These are phyloP conservation scores for Parmales sp. DNA, from an alignment of 108 stramenopile genomes.

Conservation along the genomic window DNA sequence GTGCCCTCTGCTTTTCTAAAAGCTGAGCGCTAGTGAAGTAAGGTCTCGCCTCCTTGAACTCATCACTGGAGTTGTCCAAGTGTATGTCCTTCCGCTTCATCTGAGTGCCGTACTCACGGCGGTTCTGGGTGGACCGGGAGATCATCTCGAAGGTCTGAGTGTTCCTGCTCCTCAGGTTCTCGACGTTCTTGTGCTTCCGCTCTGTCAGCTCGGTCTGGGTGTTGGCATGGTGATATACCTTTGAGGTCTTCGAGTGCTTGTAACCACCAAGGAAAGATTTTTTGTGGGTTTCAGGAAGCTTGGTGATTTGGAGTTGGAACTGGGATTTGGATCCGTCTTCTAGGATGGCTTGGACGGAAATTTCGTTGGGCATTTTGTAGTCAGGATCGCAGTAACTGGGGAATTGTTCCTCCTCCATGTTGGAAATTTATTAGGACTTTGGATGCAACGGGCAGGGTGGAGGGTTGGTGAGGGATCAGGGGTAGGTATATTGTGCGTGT, in stretches of 20 bases:
- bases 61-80: slow-evolving; percentile 25
- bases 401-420: no score
- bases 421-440: no score
- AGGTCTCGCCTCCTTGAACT: slow-evolving; percentile 8
- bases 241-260: slow-evolving; percentile 33
- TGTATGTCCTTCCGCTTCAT: slow-evolving; percentile 35
- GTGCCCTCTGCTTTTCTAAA: slow-evolving; percentile 20
- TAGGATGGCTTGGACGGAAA: neutral
- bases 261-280: slow-evolving; percentile 49
- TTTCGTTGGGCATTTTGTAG: slow-evolving; percentile 3
- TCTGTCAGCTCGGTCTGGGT: slow-evolving; percentile 27
- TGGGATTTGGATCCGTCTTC: neutral
- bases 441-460: no score
- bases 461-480: no score
- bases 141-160: slow-evolving; percentile 35
- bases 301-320: neutral
- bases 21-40: slow-evolving; percentile 44
- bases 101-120: slow-evolving; percentile 43
- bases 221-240: slow-evolving; percentile 40
- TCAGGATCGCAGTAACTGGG: neutral
- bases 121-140: slow-evolving; percentile 26
- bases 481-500: no score
- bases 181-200: slow-evolving; percentile 9
- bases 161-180: slow-evolving; percentile 28
- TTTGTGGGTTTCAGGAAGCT: neutral